Base-by-base conservation (phyloP, 2,329 filamentous ascomycete species). In the Ophiognomonia clavigignenti-juglandacearum region DNA sequence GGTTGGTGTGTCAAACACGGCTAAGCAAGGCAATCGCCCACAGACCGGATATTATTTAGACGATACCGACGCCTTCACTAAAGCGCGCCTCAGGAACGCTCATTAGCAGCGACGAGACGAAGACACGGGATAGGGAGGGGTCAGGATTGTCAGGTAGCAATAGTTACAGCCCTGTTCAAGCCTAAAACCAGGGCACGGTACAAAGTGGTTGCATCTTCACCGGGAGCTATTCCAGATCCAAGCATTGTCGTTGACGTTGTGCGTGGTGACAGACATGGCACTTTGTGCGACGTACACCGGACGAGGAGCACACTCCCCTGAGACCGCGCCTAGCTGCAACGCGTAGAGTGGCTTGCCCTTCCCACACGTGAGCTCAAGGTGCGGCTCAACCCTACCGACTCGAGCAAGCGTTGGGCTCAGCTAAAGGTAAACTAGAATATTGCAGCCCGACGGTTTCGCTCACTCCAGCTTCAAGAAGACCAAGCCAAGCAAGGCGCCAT, bases 331-430 rank as follows among this genome's bases (percentile, higher is more conserved):
- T 18, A 37, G 39, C 39, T 44, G 44, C 48, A 16, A 51, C 48
- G 45, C 48, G 48, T 48, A 45, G 44, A 42, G 45, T 42, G 27
- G n/a, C n/a, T n/a, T n/a, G n/a, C 24, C 31, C 18, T 37, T 45
- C 24, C 36, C 10, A 16, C 27, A n/a, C 45, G 47, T 44, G 48
- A 10, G 45, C 39, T 39, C 10, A 20, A 20, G 18, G 16, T 36
- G 8, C 32, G 6, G 14, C 5, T 10, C 18, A 10, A 20, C 8
- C 18, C 34, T 18, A 10, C 34, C 14, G 5, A 11, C 14, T 16
- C 16, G 11, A 36, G 9, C 16, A 20, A 11, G 35, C 39, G n/a
- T 22, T n/a, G 22, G 14, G 18, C 31, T 22, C 8, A 22, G 14
- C 14, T 31, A 18, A 6, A 41, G 19, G 26, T 6, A 34, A 36